Conservation (phyloP, 2,329 filamentous ascomycete species). For the Chaetoscypha palmicola region DNA sequence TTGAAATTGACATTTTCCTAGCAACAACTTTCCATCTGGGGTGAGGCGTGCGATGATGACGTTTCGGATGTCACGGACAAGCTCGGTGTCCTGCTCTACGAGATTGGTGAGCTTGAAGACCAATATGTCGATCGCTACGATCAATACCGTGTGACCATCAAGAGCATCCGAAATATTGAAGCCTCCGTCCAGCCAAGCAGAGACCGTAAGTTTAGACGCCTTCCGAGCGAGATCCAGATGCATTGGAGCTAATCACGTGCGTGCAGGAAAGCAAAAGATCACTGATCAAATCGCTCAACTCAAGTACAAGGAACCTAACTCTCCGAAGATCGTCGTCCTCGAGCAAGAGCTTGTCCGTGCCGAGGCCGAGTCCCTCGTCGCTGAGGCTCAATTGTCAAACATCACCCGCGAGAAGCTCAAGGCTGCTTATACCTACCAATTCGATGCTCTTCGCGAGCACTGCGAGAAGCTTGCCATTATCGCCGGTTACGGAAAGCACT, state of each 20-base stretch:
- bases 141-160: constrained; percentile 98
- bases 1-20: constrained; percentile 34
- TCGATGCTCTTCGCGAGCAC: constrained; percentile 94
- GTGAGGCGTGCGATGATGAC: constrained; percentile 90
- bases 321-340: constrained; percentile 91
- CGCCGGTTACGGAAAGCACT: constrained; percentile 93
- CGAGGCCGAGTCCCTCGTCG: constrained; percentile 97
- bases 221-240: no score
- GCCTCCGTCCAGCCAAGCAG: constrained; percentile 96
- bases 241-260: constrained; percentile 18
- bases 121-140: constrained; percentile 98
- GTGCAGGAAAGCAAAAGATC: constrained; percentile 94
- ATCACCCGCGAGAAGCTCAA: constrained; percentile 99
- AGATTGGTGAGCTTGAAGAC: constrained; percentile 89
- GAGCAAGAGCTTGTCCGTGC: constrained; percentile 98
- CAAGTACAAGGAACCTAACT: constrained; percentile 99
- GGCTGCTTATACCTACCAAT: constrained; percentile 96
- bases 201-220: constrained; percentile 74
- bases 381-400: constrained; percentile 96
- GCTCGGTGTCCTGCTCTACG: constrained; percentile 88
- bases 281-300: constrained; percentile 97
- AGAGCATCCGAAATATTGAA: constrained; percentile 98
- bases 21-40: constrained; percentile 99
- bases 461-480: constrained; percentile 98
- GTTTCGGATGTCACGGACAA: constrained; percentile 99